Base-by-base conservation (phyloP, 805 yeast genomes). In the Suhomyces prunicola region DNA sequence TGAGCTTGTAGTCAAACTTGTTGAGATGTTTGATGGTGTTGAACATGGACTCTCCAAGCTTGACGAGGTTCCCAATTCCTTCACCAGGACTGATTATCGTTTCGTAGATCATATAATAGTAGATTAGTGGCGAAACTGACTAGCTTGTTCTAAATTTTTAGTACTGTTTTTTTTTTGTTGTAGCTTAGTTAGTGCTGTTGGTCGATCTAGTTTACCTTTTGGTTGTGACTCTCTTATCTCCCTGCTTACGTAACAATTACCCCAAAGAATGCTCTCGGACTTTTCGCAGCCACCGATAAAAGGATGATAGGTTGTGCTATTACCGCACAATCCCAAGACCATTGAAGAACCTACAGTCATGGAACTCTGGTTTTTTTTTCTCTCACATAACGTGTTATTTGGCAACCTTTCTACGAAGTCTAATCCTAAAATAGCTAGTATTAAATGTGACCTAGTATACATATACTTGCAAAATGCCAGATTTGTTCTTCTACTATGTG, bases 1-100 rank as follows among this genome's bases (percentile, higher is more conserved):
- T 60, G 27, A 70, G 55, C 46, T 65, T 62, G 52, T 66, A 66
- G 50, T 71, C 63, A 57, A 59, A 63, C 46, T 62, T 59, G 40
- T 58, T 57, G 40, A 71, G 56, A 23, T 57, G 61, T 47, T 63
- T 57, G 42, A 72, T 58, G 5, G 70, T 62, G 42, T 60, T 49
- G 50, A 65, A 68, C 57, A 74, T 60, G 48, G 67, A 60, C 27
- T 57, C 57, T 5, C 76, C 75, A 22, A 74, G 59, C 29, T 60
- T 57, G 24, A 73, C 55, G 19, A 54, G 47, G 47, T 64, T 60
- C 15, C 71, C 68, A 26, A 74, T 58, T n/a, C 78, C 74, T 49
- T 70, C 67, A 24, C 76, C 74, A 10, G 79, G 79, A 40, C 58
- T 48, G 17, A 57, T 44, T 6, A 49, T 46, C 2, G 57, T 51